Evolutionary conservation across 108 stramenopile genomes (phyloP).

Genomic region (Pelagomonas calceolata): DNA sequence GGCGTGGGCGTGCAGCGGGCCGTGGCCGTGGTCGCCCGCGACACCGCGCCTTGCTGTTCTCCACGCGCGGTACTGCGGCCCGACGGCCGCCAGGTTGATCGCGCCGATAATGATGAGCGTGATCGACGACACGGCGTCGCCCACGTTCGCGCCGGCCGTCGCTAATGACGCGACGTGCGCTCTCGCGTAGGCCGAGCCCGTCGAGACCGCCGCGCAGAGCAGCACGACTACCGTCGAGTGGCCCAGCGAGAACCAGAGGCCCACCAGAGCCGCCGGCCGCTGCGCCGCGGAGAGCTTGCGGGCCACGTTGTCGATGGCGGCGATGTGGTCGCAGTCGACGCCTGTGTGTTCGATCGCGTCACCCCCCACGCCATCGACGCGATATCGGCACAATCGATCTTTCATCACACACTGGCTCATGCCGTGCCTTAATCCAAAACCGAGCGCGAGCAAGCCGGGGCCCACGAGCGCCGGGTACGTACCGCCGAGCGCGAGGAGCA

Average conservation of each 20-base stretch:
- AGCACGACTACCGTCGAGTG: constrained; percentile 2
- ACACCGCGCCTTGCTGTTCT: no score
- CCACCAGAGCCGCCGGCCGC: neutral
- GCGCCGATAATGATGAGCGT: neutral
- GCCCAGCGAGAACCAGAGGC: constrained; percentile 4
- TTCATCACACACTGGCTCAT: no score
- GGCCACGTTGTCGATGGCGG: constrained; percentile 10
- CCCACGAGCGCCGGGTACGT: neutral
- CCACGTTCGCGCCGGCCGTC: neutral
- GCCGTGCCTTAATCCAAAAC: constrained; percentile 4
- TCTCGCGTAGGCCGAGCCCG: neutral
- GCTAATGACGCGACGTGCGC: no score
- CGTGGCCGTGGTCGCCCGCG: neutral
- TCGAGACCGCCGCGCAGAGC: neutral
- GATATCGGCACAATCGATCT: no score
- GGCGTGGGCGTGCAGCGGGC: neutral
- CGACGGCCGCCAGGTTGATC: neutral
- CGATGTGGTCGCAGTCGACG: constrained; percentile 13
- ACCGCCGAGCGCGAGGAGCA: neutral
- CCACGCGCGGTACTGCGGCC: neutral
- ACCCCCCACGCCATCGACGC: no score
- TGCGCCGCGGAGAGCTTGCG: neutral
- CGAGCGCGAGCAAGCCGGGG: constrained; percentile 2
- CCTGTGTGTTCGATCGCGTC: no score
- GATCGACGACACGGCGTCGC: neutral